These are phyloP conservation scores for Lophiostoma macrostomum DNA, from an alignment of 495 filamentous ascomycete genomes.

Conservation along the genomic window DNA sequence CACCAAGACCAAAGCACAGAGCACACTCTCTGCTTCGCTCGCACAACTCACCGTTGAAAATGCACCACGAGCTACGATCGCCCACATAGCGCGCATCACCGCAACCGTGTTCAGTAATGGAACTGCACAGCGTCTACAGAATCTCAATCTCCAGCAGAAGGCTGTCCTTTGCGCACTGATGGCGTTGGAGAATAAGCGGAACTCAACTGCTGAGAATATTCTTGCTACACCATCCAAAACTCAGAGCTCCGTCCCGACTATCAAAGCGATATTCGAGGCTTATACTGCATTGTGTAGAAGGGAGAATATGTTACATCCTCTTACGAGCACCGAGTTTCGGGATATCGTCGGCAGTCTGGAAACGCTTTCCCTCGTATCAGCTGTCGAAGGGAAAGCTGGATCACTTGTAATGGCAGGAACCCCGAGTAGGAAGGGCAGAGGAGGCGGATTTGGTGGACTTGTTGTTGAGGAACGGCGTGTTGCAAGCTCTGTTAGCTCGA, in stretches of 20 bases:
- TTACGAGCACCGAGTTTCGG: conserved; percentile 85
- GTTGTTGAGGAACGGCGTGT: conserved; percentile 40
- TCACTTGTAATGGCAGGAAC: conserved; percentile 36
- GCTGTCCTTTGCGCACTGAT: conserved; percentile 85
- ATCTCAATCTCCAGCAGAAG: conserved; percentile 93
- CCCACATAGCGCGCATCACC: conserved; percentile 85
- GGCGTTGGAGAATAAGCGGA: conserved; percentile 66
- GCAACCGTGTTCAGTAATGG: conserved; percentile 83
- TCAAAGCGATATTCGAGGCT: conserved; percentile 72
- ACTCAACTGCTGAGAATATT: conserved; percentile 29
- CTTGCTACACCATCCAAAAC: conserved; percentile 57
- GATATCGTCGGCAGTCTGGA: conserved; percentile 91
- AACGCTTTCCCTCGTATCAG: conserved; percentile 74
- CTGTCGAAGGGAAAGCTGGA: conserved; percentile 57
- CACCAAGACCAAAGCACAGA: conserved; percentile 20
- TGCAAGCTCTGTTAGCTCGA: conserved; percentile 34
- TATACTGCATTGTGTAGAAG: conserved; percentile 77
- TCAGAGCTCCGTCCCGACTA: conserved; percentile 57
- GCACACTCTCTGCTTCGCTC: conserved; percentile 40
- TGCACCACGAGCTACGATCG: conserved; percentile 86
- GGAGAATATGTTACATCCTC: conserved; percentile 79
- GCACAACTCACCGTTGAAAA: conserved; percentile 61
- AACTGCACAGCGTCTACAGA: conserved; percentile 73
- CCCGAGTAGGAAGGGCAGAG: conserved; percentile 37
- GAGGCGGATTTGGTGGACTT: conserved; percentile 35